Percentiles rank a stretch among this genome's conserved stretches.
Evolutionary conservation across 108 stramenopile genomes (phyloP).

Genomic region (Cyclotella cryptica): DNA sequence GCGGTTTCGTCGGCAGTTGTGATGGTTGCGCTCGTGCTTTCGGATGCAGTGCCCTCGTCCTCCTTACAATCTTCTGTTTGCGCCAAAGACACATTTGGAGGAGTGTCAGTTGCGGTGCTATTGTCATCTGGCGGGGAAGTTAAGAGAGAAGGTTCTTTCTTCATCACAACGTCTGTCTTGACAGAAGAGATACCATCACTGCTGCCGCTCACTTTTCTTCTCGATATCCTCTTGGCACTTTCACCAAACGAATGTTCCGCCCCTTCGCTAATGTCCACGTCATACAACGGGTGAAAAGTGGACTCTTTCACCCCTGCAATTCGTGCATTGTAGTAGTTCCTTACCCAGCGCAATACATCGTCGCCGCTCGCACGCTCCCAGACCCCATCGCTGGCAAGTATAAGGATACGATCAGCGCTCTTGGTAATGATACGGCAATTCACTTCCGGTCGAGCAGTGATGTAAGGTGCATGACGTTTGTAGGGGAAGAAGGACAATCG

Average conservation of each 20-base stretch:
- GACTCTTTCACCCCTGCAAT: conserved; percentile 66
- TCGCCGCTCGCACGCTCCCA: conserved; percentile 86
- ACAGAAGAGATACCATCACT: conserved; percentile 8
- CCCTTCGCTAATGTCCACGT: conserved; percentile 12
- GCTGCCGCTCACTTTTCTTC: conserved; percentile 24
- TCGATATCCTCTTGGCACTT: conserved; percentile 26
- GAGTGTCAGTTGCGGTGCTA: conserved; percentile 8
- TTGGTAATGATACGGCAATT: conserved; percentile 77
- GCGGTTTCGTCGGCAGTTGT: conserved; percentile 30
- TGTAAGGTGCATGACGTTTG: conserved; percentile 85
- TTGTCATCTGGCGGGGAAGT: conserved; percentile 2
- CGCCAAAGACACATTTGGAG: conserved; percentile 5
- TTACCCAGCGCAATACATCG: conserved; percentile 74
- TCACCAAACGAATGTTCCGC: conserved; percentile 37
- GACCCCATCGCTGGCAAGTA: conserved; percentile 87
- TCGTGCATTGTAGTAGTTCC: conserved; percentile 75
- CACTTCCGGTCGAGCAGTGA: conserved; percentile 88
- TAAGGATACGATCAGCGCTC: conserved; percentile 74
- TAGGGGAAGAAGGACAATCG: conserved; percentile 82
- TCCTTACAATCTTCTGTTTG: conserved; percentile 15
- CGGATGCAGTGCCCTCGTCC: conserved; percentile 33
- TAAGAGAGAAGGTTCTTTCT: neutral
- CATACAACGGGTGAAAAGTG: conserved; percentile 15
- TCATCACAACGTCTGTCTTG: conserved; percentile 5
- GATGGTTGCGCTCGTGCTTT: conserved; percentile 31